Evolutionary conservation across 805 yeast genomes (phyloP), one percentile per base, ranked within the genome.

Genomic region (Hermanozyma aechmeae): DNA sequence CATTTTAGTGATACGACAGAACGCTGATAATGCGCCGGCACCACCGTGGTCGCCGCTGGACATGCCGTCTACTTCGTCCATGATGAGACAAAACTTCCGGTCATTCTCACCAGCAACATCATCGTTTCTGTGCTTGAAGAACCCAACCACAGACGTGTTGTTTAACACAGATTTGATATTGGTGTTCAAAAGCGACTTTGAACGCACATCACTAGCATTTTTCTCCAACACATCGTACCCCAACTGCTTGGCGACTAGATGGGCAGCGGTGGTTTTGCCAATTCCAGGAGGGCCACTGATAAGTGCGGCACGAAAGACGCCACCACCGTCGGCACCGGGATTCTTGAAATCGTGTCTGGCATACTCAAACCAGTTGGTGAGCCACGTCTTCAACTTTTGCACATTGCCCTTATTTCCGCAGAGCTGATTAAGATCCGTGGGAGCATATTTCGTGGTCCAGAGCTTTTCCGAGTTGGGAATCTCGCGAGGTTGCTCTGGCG

Each of bases 21-120:
- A 79, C 23, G 79, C 76, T 0, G 96, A 85, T 54, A 92, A 67
- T 35, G 86, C 93, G 15, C 96, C 96, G 16, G 92, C 95, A 38
- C 99, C 99, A 37, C 99, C 99, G 44, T 92, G 79, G 56, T 92
- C 99, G 39, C 99, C 99, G 48, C 93, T 86, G 23, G 95, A 84
- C 97, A 92, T 92, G 43, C 99, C 99, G 53, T 92, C 99, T 17
- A 92, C 97, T 60, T 92, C 99, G 58, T 92, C 99, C 97, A 92
- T 86, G 38, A 92, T 80, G 26, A 92, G 65, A 31, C 86, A 84
- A 43, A 89, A 76, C 35, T 71, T 76, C 29, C 70, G 67, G 27
- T 69, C 63, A 40, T 73, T 69, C 2, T 23, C 43, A 18, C 39
- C 31, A 30, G 37, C 37, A 24, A 36, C 29, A 7, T 42, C 44